A percentile compares a stretch with the other conserved stretches of the same genome.
These are phyloP conservation scores for Nicotiana sylvestris DNA, from an alignment of 257 asterid species.

Conservation along the genomic window DNA sequence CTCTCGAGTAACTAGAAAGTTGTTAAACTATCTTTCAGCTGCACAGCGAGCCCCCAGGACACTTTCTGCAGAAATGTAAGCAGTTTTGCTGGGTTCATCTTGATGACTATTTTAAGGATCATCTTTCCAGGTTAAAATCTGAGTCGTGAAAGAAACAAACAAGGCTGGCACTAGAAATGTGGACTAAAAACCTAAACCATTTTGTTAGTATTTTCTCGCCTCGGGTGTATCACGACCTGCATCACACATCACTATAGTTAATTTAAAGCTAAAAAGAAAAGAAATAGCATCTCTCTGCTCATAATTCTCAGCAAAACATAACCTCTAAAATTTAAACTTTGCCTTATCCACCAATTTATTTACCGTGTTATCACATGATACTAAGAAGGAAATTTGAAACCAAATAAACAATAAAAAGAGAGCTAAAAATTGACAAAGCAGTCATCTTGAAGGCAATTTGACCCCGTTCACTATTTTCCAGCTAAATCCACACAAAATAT, in stretches of 20 bases:
- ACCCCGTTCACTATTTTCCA: conserved; percentile 3
- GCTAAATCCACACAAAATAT: background rate
- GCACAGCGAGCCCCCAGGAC: background rate
- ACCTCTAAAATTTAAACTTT: background rate
- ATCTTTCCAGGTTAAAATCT: background rate
- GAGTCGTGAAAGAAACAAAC: background rate
- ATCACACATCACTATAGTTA: background rate
- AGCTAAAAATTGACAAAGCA: background rate
- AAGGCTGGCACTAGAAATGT: background rate
- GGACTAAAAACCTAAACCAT: background rate
- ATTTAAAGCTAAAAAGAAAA: background rate
- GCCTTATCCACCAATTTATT: background rate
- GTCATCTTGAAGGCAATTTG: background rate
- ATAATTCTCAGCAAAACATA: background rate
- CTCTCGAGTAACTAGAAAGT: conserved; percentile 3
- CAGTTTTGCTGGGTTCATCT: background rate
- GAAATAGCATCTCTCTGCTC: background rate
- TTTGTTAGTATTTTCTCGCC: background rate
- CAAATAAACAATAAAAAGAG: background rate
- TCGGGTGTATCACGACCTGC: background rate
- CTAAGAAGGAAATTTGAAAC: background rate
- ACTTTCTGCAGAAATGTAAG: background rate
- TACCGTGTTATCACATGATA: background rate
- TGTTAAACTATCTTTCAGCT: background rate
- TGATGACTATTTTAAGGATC: background rate